Base-by-base conservation (phyloP, 257 asterid species). In the Penstemon eatonii region DNA sequence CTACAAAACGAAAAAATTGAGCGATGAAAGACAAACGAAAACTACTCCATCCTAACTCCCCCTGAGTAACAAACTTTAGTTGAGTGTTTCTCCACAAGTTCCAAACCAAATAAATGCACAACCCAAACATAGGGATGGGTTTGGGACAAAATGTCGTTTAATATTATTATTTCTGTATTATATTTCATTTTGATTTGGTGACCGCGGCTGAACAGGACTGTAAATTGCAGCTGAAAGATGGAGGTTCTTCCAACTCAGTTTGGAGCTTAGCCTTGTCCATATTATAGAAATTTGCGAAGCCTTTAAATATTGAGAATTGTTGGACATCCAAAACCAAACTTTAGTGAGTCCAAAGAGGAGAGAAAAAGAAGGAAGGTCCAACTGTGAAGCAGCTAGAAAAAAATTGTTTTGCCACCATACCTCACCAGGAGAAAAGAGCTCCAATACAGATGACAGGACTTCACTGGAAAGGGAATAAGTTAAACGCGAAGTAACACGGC, bases 351-450 rank as follows among this genome's bases (percentile, higher is more conserved):
- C 7, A 38, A 50, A 41, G 55, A 49, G 46, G 12, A 61, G 25
- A 52, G 56, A 13, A 41, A 11, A 61, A 41, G 33, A 47, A 45
- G 39, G 57, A 44, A 67, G 18, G 41, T 51, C 51, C 18, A 68
- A 60, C 39, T 33, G 41, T 66, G 61, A 18, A 75, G 66, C 53
- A 66, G 33, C 57, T 51, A 41, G 71, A 70, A 52, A 33, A 37
- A 50, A 68, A 38, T 38, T 33, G 46, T 57, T 25, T 53, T 41
- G 62, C 61, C 55, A 59, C 51, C 79, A 72, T 89, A 94, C 99
- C 99, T 91, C 97, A 52, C 95, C 82, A 75, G 89, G 86, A 76
- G 96, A 87, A 81, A 94, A 94, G 57, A 89, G 96, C 84, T 94
- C 99, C 82, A 91, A 77, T 56, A 91, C 84, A 69, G 97, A 94